Evolutionary conservation across 805 yeast species (phyloP), one percentile per base, ranked within the genome.

Genomic region (Suhomyces pyralidae): DNA sequence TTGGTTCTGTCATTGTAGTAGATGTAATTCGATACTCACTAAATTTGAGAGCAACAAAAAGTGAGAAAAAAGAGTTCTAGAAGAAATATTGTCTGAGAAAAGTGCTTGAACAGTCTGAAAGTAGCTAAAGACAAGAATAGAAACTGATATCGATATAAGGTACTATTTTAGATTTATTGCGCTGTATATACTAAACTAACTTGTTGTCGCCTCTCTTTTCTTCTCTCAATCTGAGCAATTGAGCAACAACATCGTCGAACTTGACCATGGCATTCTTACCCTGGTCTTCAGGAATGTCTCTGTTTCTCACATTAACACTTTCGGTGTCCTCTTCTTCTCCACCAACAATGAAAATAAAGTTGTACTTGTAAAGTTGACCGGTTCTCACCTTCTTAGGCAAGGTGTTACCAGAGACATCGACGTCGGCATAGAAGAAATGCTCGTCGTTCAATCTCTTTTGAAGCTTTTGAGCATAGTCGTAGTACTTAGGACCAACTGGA

Each of bases 301-400:
- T 88, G 79, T 91, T 90, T 82, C 99, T 90, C 61, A 94, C 88
- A 70, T 94, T 94, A 61, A 94, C 99, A 60, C 92, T 80, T 58
- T 81, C 73, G 61, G 84, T 82, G 58, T 76, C 76, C 79, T 87
- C 82, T 78, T 94, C 99, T 66, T 90, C 91, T 69, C 89, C 97
- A 73, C 99, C 99, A 59, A 94, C 99, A 70, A 91, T 88, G 73
- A 93, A 91, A 67, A 93, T 88, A 76, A 91, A 94, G 81, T 94
- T 94, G 79, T 91, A 94, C 74, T 88, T 91, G 77, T 86, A 85
- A 68, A 93, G 68, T 81, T 94, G 98, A 65, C 97, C 99, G 62
- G 83, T 88, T 82, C 99, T 90, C 56, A 94, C 91, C 86, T 94
- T 94, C 93, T 94, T 94, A 73, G 89, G 97, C 73, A 94, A 81